Conservation (phyloP, 148 eudicot species). For the Fagopyrum tataricum region DNA sequence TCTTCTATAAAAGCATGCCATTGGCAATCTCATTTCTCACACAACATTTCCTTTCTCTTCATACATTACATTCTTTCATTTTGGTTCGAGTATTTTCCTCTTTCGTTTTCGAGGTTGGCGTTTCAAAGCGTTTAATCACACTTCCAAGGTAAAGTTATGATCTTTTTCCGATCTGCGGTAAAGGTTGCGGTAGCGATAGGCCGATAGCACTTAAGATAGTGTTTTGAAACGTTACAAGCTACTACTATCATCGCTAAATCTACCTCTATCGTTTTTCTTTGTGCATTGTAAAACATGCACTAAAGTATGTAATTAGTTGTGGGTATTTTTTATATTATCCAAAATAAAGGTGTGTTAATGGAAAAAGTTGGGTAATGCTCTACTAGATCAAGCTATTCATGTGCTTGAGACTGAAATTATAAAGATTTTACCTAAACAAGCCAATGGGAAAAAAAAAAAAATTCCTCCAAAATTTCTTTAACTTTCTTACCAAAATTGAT, state of each 20-base stretch:
- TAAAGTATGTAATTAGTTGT: background rate
- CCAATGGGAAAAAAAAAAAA: no score
- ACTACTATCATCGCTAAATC: no score
- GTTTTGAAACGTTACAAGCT: no score
- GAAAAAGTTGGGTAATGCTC: background rate
- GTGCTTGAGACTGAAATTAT: slow-evolving; percentile 1
- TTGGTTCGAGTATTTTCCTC: background rate
- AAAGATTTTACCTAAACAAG: slow-evolving; percentile 1
- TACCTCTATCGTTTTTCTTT: background rate
- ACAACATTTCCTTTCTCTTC: background rate
- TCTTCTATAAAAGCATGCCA: slow-evolving; percentile 10
- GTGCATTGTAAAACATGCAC: background rate
- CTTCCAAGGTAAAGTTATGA: background rate
- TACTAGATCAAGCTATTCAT: background rate
- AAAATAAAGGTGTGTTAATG: background rate
- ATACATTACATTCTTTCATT: background rate
- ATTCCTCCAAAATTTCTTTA: background rate
- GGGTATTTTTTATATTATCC: slow-evolving; percentile 11
- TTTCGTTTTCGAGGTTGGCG: background rate
- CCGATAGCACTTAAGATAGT: no score
- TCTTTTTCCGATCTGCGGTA: background rate
- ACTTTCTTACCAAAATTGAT: background rate
- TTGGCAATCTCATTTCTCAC: slow-evolving; percentile 1
- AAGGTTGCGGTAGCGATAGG: no score
- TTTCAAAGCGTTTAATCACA: background rate